Conservation (phyloP, 73 alveolate genomes). For the Durusdinium trenchii region DNA sequence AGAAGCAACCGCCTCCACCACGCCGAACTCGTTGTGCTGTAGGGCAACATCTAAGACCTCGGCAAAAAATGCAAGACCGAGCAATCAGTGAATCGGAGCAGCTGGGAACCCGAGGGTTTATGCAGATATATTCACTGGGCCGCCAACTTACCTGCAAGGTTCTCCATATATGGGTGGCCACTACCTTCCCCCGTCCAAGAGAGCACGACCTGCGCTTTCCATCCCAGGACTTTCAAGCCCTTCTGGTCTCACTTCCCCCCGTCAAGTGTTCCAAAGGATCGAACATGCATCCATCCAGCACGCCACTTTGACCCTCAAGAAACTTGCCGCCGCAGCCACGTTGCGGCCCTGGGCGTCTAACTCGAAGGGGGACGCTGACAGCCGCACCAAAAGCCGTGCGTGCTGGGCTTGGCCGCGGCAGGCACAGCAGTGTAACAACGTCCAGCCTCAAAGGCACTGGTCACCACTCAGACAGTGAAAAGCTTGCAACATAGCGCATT, state of each 20-base stretch:
- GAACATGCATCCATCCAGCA: too few species aligned
- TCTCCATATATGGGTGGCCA: too few species aligned
- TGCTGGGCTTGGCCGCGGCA: slow-evolving; percentile 95
- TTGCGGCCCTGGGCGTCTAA: slow-evolving; percentile 78
- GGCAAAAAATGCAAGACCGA: neutral
- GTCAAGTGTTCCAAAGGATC: too few species aligned
- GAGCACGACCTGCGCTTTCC: neutral
- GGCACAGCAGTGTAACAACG: slow-evolving; percentile 87
- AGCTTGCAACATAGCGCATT: neutral
- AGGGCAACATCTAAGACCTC: slow-evolving; percentile 74
- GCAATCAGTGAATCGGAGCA: too few species aligned
- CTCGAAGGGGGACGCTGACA: slow-evolving; percentile 77
- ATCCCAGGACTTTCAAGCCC: neutral
- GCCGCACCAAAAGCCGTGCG: slow-evolving; percentile 83
- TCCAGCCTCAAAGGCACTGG: slow-evolving; percentile 40
- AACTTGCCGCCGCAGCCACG: neutral
- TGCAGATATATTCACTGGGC: too few species aligned
- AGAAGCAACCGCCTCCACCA: slow-evolving; percentile 61
- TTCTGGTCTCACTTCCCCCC: neutral
- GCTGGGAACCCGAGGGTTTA: too few species aligned
- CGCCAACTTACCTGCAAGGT: too few species aligned
- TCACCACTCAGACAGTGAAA: too few species aligned
- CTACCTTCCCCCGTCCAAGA: neutral
- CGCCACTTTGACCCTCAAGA: neutral
- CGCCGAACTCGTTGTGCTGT: slow-evolving; percentile 88